Percentiles rank a stretch among this genome's conserved stretches.
Conservation (phyloP, 768 basidiomycete species). For the Kwoniella europaea region DNA sequence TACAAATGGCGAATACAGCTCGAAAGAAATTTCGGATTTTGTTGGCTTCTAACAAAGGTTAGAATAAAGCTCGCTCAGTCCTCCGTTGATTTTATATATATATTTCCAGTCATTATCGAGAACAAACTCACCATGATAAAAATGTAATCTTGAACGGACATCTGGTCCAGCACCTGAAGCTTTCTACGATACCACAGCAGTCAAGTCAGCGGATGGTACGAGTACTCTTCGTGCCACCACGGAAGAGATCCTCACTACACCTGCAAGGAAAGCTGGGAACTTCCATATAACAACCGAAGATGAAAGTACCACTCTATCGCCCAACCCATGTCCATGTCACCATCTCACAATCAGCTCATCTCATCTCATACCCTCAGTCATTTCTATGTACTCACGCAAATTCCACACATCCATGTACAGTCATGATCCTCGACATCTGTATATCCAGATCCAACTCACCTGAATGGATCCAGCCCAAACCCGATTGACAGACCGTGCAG, state of each 20-base stretch:
- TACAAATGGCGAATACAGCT: conserved; percentile 24
- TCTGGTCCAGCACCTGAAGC: conserved; percentile 47
- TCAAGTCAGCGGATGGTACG: neutral
- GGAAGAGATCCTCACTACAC: conserved; percentile 26
- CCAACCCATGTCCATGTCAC: neutral
- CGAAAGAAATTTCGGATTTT: conserved; percentile 46
- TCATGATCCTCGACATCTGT: conserved; percentile 26
- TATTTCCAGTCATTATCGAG: neutral
- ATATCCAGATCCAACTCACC: conserved; percentile 16
- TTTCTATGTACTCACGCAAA: conserved; percentile 29
- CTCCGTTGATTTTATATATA: neutral
- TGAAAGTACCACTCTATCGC: conserved; percentile 25
- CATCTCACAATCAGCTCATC: neutral
- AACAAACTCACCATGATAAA: conserved; percentile 36
- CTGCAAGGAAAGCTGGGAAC: conserved; percentile 42
- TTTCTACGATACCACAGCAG: conserved; percentile 19
- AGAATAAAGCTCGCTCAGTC: neutral
- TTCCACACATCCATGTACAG: conserved; percentile 28
- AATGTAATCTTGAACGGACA: conserved; percentile 42
- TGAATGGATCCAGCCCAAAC: conserved; percentile 24
- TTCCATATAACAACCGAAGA: conserved; percentile 35
- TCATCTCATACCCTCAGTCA: neutral
- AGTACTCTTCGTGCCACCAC: no score
- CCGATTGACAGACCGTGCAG: conserved; percentile 14
- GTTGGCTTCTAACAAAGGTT: conserved; percentile 31